A percentile compares a stretch with the other conserved stretches of the same genome.
Evolutionary conservation across 371 early-diverging fungal genomes (phyloP).

Genomic region (Apophysomyces variabilis): DNA sequence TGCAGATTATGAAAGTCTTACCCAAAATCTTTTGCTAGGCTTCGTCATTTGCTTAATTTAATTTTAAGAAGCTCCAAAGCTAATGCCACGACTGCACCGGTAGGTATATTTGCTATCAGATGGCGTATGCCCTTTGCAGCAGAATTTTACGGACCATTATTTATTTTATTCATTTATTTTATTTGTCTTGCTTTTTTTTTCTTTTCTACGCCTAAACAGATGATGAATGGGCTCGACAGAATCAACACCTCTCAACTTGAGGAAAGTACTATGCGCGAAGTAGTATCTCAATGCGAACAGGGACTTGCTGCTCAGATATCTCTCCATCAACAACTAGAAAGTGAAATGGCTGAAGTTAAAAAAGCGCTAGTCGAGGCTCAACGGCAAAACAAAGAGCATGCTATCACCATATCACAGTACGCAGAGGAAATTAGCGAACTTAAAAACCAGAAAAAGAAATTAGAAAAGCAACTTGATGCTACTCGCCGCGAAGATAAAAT

Average conservation of each 20-base stretch:
- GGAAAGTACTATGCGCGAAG: constrained; percentile 33
- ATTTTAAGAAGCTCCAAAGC: constrained; percentile 44
- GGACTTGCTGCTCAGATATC: constrained; percentile 27
- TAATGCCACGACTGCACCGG: constrained; percentile 5
- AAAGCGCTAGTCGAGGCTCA: background rate
- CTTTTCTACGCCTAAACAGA: background rate
- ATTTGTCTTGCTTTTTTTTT: background rate
- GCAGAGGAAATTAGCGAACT: background rate
- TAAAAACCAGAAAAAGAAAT: background rate
- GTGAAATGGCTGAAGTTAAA: constrained; percentile 14
- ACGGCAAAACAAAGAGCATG: background rate
- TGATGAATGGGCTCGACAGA: constrained; percentile 14
- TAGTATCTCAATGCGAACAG: constrained; percentile 43
- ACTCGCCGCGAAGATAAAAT: background rate
- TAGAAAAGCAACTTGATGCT: background rate
- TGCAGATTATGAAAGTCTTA: background rate
- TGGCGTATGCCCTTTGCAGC: background rate
- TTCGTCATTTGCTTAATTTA: constrained; percentile 35
- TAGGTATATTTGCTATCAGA: constrained; percentile 2
- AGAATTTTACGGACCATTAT: no score
- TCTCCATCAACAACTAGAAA: constrained; percentile 23
- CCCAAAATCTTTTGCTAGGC: constrained; percentile 15
- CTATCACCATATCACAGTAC: constrained; percentile 14
- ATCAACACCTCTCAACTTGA: constrained; percentile 14
- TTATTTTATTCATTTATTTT: background rate